Percentiles rank a stretch among this genome's conserved stretches.
phyloP scores from a whole-genome alignment of 345 rosid species.

The Salix brachista region DNA sequence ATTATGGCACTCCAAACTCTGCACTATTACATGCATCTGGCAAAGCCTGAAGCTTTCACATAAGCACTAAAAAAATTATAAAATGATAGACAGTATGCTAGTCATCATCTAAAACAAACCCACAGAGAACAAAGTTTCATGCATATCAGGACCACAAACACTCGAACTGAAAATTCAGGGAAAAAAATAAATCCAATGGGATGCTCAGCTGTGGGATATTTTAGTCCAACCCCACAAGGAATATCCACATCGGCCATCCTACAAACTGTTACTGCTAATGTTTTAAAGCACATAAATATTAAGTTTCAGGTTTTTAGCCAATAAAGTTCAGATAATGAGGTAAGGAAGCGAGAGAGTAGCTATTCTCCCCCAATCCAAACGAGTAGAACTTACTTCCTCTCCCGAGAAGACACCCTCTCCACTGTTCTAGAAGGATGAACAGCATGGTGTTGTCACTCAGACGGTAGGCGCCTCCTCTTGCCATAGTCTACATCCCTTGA shows the following conservation, averaged over 20 bases:
- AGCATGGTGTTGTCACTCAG: conserved; percentile 32
- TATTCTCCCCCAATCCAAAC: conserved; percentile 29
- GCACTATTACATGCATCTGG: not conserved
- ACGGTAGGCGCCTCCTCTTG: conserved; percentile 61
- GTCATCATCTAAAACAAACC: conserved; percentile 1
- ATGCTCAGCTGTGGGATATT: conserved; percentile 22
- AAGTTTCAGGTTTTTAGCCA: conserved; percentile 23
- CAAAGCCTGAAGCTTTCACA: not conserved
- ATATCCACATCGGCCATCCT: conserved; percentile 29
- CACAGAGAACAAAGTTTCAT: conserved; percentile 3
- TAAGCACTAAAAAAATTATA: not conserved
- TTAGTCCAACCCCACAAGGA: conserved; percentile 20
- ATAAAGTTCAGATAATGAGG: conserved; percentile 14
- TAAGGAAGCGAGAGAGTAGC: conserved; percentile 20
- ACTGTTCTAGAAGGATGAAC: conserved; percentile 12
- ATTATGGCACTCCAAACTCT: not conserved
- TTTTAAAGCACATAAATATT: conserved; percentile 34
- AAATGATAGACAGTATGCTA: not conserved
- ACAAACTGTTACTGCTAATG: conserved; percentile 18
- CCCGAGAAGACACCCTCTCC: conserved; percentile 29
- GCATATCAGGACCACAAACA: conserved; percentile 6
- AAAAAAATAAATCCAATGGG: conserved; percentile 14
- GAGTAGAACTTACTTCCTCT: conserved; percentile 53
- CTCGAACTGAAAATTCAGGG: conserved; percentile 1
- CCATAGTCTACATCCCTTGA: conserved; percentile 75